phyloP scores from a whole-genome alignment of 805 yeast genomes.

The Pichia nakasei region DNA sequence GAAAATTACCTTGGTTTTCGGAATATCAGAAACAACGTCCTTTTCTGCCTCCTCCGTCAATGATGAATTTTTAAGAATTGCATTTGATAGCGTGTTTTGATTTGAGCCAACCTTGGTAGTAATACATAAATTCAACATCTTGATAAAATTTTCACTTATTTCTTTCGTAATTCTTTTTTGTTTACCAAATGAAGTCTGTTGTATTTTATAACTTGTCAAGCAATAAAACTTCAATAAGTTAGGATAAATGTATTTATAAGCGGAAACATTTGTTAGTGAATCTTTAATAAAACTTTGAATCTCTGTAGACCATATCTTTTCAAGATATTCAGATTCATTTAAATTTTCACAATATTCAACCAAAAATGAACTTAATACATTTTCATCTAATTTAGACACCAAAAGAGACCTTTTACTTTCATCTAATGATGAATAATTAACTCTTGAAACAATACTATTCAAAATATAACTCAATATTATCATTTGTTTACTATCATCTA shows the following conservation, averaged over 20 bases:
- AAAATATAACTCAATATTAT: constrained; percentile 62
- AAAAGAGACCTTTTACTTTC: constrained; percentile 35
- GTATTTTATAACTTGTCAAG: constrained; percentile 46
- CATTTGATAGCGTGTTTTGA: constrained; percentile 8
- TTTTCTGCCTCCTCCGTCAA: not conserved
- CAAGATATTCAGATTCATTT: constrained; percentile 34
- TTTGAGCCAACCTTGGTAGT: constrained; percentile 18
- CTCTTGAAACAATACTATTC: constrained; percentile 42
- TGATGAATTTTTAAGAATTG: not conserved
- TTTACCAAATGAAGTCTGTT: constrained; percentile 52
- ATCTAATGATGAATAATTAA: constrained; percentile 26
- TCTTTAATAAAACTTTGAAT: constrained; percentile 54
- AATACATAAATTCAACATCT: constrained; percentile 17
- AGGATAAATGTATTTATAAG: constrained; percentile 43
- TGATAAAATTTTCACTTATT: constrained; percentile 21
- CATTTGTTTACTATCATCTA: constrained; percentile 80
- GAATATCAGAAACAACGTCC: not conserved
- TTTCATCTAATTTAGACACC: constrained; percentile 37
- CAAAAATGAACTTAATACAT: constrained; percentile 42
- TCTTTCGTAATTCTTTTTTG: constrained; percentile 54
- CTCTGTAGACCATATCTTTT: constrained; percentile 59
- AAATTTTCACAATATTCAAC: constrained; percentile 53
- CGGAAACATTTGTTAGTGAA: constrained; percentile 35
- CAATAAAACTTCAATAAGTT: constrained; percentile 44
- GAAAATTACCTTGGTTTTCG: constrained; percentile 16